Conservation (phyloP, 768 basidiomycete species). For the Boletus subparvulus region DNA sequence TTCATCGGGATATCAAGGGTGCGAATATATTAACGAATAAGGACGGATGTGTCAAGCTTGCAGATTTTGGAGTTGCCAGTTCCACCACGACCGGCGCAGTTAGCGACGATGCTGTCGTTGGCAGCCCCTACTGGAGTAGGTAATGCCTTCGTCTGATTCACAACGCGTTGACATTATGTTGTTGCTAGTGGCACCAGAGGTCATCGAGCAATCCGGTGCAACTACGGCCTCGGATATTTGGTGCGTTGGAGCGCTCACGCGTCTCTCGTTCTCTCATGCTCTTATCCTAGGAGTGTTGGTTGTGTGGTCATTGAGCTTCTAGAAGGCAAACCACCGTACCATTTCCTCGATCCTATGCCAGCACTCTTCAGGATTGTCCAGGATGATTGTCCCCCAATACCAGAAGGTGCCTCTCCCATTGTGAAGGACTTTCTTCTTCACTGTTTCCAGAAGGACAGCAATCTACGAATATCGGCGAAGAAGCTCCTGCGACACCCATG, state of each 20-base stretch:
- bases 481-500: constrained; percentile 93
- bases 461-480: constrained; percentile 90
- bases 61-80: constrained; percentile 96
- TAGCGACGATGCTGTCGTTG: constrained; percentile 89
- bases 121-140: constrained; percentile 98
- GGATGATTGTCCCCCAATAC: constrained; percentile 95
- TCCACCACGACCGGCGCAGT: constrained; percentile 71
- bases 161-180: constrained; percentile 2
- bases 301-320: constrained; percentile 95
- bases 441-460: constrained; percentile 97
- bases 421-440: constrained; percentile 97
- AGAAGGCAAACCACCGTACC: constrained; percentile 91
- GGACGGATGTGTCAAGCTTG: constrained; percentile 97
- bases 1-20: constrained; percentile 98
- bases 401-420: constrained; percentile 90
- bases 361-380: constrained; percentile 98
- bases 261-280: background rate
- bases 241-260: constrained; percentile 37
- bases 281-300: constrained; percentile 68
- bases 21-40: constrained; percentile 99
- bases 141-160: constrained; percentile 16
- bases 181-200: constrained; percentile 89
- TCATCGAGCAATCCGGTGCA: constrained; percentile 97
- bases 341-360: constrained; percentile 96
- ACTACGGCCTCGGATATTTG: constrained; percentile 98